Evolutionary conservation across 2,329 filamentous ascomycete species (phyloP).

Genomic region (Talaromyces marneffei): DNA sequence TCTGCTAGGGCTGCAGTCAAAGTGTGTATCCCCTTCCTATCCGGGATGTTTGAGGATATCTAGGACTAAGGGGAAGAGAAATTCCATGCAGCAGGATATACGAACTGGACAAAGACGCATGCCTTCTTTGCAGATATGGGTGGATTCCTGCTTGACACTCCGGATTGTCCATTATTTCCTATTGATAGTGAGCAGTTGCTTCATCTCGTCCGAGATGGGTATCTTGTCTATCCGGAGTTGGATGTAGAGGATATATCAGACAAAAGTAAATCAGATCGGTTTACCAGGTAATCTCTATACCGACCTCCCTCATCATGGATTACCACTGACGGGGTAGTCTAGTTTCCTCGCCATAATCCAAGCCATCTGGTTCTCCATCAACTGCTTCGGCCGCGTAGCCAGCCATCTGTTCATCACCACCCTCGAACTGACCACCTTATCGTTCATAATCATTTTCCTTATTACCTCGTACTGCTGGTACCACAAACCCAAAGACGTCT

Average conservation of each 20-base stretch:
- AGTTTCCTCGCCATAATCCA: conserved; percentile 17
- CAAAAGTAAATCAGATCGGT: conserved; percentile 20
- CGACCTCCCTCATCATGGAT: not conserved
- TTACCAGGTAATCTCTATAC: not conserved
- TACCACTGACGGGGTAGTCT: not conserved
- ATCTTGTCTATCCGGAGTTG: conserved; percentile 18
- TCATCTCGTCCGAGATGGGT: conserved; percentile 21
- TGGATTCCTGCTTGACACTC: conserved; percentile 31
- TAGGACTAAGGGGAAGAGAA: conserved; percentile 18
- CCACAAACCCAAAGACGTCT: conserved; percentile 25
- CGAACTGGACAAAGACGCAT: conserved; percentile 36
- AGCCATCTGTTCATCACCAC: conserved; percentile 21
- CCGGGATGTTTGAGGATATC: not conserved
- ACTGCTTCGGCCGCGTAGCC: conserved; percentile 13
- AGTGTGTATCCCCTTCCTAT: not conserved
- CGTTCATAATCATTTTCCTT: conserved; percentile 24
- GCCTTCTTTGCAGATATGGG: conserved; percentile 42
- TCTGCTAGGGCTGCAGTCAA: conserved; percentile 22
- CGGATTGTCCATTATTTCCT: conserved; percentile 29
- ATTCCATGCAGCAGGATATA: conserved; percentile 17
- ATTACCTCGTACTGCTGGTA: conserved; percentile 25
- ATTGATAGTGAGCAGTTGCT: conserved; percentile 31
- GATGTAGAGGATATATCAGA: conserved; percentile 17
- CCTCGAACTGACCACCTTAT: conserved; percentile 25
- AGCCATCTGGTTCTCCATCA: conserved; percentile 20